Evolutionary conservation across 768 basidiomycete genomes (phyloP).

Genomic region (Chalciporus chontae): DNA sequence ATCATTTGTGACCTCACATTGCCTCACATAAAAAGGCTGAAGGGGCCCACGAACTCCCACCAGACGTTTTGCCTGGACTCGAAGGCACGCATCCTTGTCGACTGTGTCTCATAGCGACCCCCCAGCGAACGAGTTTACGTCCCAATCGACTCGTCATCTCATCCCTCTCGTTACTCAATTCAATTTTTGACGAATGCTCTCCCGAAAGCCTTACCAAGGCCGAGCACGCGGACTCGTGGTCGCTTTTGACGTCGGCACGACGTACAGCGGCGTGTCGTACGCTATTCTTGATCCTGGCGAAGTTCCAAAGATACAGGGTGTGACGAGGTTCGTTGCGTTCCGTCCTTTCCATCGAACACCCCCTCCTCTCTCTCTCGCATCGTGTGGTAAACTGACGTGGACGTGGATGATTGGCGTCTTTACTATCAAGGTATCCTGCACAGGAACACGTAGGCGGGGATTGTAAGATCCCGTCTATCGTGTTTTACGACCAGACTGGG

Average conservation of each 20-base stretch:
- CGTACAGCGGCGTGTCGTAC: slow-evolving; percentile 40
- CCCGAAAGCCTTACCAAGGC: slow-evolving; percentile 38
- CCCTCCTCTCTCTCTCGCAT: background rate
- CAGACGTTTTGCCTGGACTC: background rate
- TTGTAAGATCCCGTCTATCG: slow-evolving; percentile 46
- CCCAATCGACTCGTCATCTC: background rate
- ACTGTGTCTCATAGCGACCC: background rate
- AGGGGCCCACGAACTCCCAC: background rate
- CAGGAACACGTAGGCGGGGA: slow-evolving; percentile 43
- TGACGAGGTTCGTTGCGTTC: slow-evolving; percentile 25
- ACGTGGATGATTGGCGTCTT: background rate
- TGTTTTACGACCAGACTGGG: slow-evolving; percentile 44
- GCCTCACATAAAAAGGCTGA: slow-evolving; percentile 20
- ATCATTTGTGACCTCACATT: too few relatives aligned
- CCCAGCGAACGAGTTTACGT: slow-evolving; percentile 8
- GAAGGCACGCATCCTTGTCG: background rate
- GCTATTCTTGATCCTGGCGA: slow-evolving; percentile 40
- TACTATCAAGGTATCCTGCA: slow-evolving; percentile 36
- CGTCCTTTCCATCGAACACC: too few relatives aligned
- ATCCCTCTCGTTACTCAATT: background rate
- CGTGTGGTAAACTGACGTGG: background rate
- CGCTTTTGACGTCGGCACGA: slow-evolving; percentile 40
- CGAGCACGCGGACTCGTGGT: slow-evolving; percentile 34
- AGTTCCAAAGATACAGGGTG: slow-evolving; percentile 33
- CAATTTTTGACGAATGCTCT: slow-evolving; percentile 23